Evolutionary conservation across 352 stramenopile genomes (phyloP), one percentile per base, ranked within the genome.

Genomic region (Globisporangium viniferum): DNA sequence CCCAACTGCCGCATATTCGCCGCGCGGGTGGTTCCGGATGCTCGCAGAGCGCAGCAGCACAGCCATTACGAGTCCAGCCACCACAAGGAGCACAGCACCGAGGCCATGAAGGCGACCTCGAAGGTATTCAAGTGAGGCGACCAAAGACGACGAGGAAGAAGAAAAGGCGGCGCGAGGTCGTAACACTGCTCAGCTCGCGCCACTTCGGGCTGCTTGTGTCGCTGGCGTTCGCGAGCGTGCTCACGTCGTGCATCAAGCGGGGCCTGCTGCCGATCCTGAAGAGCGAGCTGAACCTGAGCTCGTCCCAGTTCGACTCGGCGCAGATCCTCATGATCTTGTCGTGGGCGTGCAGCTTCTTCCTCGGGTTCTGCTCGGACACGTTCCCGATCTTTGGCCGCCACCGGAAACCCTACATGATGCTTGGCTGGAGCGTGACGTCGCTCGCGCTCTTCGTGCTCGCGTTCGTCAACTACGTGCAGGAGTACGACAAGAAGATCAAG

Each of bases 341-440:
- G 8, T 88, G 79, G 79, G 82, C 76, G 36, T 82, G 76, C 65
- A 84, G 63, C 56, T 86, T 85, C 24, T 41, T 84, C 1, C 68
- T 78, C 53, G 79, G 81, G 22, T 89, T 90, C 54, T 59, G 86
- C 48, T 89, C 83, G 1, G 83, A 91, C 65, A 64, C 72, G 8
- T 51, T 86, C 12, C 71, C 81, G 0, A 58, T 91, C 41, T 59
- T 86, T 15, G 77, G 75, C n/a, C 72, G 69, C 29, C 66, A 81
- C 46, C 73, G 83, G 9, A 89, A 89, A 63, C 33, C 75, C 3
- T 91, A 90, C 69, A 82, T 90, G 35, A 66, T 91, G 3, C 35
- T 74, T 20, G 83, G 73, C 6, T 90, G 83, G 83, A 33, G 69
- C 20, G 48, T 82, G n/a, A 70, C 77, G 5, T 56, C 83, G 5